phyloP scores from a whole-genome alignment of 306 rosid genomes.

The Senna siamea region DNA sequence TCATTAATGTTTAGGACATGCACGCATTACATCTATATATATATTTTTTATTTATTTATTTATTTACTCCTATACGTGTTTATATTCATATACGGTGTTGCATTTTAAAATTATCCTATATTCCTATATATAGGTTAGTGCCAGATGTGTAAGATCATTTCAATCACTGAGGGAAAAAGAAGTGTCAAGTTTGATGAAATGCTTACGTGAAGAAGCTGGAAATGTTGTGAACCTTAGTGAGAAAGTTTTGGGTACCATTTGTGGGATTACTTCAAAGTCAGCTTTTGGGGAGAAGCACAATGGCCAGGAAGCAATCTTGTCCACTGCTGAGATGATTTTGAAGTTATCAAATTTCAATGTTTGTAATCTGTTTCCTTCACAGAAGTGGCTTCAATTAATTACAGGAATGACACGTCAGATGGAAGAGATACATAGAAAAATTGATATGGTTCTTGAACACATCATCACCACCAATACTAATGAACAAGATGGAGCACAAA shows the following conservation, averaged over 20 bases:
- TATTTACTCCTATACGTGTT: no score
- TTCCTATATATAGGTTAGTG: background rate
- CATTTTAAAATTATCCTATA: no score
- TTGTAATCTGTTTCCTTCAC: slow-evolving; percentile 39
- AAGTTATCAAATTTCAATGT: background rate
- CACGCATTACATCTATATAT: no score
- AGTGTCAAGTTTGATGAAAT: slow-evolving; percentile 14
- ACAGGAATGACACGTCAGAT: slow-evolving; percentile 32
- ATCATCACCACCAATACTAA: slow-evolving; percentile 23
- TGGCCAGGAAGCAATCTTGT: slow-evolving; percentile 26
- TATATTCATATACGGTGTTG: no score
- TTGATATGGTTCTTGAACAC: slow-evolving; percentile 34
- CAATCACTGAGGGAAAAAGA: slow-evolving; percentile 10
- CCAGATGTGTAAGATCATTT: slow-evolving; percentile 21
- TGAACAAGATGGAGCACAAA: no score
- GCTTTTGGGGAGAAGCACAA: slow-evolving; percentile 37
- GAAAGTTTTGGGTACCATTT: background rate
- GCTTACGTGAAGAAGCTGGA: background rate
- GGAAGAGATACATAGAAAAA: slow-evolving; percentile 19
- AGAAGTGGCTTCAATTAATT: slow-evolving; percentile 20
- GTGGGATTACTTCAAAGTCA: slow-evolving; percentile 18
- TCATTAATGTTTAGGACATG: no score
- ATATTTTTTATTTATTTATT: no score
- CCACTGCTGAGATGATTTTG: background rate
- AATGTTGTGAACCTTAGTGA: slow-evolving; percentile 15